phyloP scores from a whole-genome alignment of 768 basidiomycete genomes.

The Rhodotorula taiwanensis region DNA sequence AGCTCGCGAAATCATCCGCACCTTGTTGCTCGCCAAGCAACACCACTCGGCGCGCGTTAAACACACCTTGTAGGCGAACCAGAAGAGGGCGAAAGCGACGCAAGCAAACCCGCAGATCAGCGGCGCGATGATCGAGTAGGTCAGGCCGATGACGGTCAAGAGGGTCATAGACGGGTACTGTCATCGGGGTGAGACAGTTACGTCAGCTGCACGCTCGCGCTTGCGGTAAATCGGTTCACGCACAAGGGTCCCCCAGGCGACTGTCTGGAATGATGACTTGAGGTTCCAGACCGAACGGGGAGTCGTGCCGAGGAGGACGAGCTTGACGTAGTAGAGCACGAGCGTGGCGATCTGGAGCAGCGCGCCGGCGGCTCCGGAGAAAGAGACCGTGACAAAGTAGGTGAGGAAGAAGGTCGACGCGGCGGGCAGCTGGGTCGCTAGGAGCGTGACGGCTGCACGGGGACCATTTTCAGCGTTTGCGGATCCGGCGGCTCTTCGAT shows the following conservation, averaged over 20 bases:
- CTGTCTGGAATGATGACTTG: constrained; percentile 63
- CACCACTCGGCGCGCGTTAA: not conserved
- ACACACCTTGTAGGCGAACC: constrained; percentile 62
- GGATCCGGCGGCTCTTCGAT: too few species aligned
- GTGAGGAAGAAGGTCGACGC: constrained; percentile 89
- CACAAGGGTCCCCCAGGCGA: constrained; percentile 64
- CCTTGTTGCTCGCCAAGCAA: too few species aligned
- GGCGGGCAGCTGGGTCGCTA: constrained; percentile 71
- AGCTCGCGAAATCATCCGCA: not conserved
- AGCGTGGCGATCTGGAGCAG: constrained; percentile 72
- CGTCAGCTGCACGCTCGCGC: not conserved
- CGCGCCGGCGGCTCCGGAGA: constrained; percentile 69
- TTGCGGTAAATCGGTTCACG: not conserved
- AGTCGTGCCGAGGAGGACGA: constrained; percentile 78
- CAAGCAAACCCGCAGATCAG: constrained; percentile 86
- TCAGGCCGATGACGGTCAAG: constrained; percentile 64
- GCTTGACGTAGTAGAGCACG: constrained; percentile 80
- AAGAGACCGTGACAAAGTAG: constrained; percentile 52
- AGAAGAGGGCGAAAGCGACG: constrained; percentile 74
- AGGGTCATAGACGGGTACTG: constrained; percentile 61
- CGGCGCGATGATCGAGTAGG: constrained; percentile 83
- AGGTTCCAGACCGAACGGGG: constrained; percentile 76
- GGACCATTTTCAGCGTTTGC: too few species aligned
- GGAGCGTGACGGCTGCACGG: constrained; percentile 60
- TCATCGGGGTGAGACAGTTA: not conserved